phyloP scores from a whole-genome alignment of 1,139 yeast species.

The Groenewaldozyma auringiensis region DNA sequence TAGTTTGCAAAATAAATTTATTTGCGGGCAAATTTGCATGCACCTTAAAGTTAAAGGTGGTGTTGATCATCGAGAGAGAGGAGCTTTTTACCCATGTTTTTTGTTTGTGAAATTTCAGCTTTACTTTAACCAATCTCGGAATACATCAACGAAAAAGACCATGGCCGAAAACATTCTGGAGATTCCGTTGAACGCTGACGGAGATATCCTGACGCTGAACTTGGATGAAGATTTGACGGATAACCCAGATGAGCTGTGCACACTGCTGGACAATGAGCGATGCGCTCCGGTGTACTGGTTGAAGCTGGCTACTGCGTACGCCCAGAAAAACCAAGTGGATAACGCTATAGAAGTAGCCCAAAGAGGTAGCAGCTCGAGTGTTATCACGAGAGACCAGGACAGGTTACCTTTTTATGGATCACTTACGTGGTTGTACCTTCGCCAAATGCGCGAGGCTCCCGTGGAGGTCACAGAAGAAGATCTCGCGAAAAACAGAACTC shows the following conservation, averaged over 20 bases:
- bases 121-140: no score
- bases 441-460: conserved; percentile 38
- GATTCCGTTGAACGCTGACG: conserved; percentile 34
- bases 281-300: conserved; percentile 78
- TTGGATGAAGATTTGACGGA: conserved; percentile 72
- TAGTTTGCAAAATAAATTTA: no score
- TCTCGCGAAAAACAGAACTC: conserved; percentile 11
- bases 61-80: no score
- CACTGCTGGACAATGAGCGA: conserved; percentile 68
- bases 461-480: conserved; percentile 23
- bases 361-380: conserved; percentile 40
- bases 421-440: conserved; percentile 66
- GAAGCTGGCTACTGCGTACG: conserved; percentile 73
- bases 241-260: conserved; percentile 75
- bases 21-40: no score
- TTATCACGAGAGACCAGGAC: conserved; percentile 40
- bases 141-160: not conserved
- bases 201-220: conserved; percentile 36
- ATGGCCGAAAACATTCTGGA: conserved; percentile 29
- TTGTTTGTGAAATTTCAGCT: no score
- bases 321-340: conserved; percentile 47
- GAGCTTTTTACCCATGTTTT: no score
- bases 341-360: conserved; percentile 61
- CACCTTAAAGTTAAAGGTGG: no score
- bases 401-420: conserved; percentile 51